A percentile compares a stretch with the other conserved stretches of the same genome.
Conservation (phyloP, 208 protist species). For the Novymonas esmeraldas region DNA sequence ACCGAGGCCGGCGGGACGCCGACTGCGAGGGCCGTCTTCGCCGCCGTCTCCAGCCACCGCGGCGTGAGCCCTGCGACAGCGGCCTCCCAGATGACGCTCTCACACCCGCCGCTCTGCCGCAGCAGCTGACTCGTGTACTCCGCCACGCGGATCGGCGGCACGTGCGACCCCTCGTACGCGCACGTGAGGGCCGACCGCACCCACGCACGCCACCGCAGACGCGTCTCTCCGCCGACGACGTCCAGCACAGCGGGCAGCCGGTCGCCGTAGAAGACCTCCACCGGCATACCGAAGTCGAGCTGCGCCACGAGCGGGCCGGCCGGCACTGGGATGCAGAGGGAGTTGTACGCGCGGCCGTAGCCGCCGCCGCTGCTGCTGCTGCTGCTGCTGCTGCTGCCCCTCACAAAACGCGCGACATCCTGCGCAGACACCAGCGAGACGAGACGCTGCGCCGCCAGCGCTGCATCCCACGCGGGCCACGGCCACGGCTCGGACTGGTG, state of each 20-base stretch:
- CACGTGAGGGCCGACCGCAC: conserved; percentile 82
- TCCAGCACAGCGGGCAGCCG: conserved; percentile 28
- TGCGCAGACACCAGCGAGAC: conserved; percentile 23
- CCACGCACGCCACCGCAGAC: conserved; percentile 68
- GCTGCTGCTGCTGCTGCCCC: conserved; percentile 12
- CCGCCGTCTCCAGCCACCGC: conserved; percentile 79
- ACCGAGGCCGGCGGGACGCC: conserved; percentile 48
- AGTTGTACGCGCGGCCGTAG: conserved; percentile 28
- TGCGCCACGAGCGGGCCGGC: conserved; percentile 63
- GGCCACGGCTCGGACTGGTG: not conserved
- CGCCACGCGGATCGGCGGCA: conserved; percentile 67
- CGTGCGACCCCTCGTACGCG: conserved; percentile 74
- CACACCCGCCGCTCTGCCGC: conserved; percentile 38
- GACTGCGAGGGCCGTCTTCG: conserved; percentile 73
- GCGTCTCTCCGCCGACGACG: conserved; percentile 6
- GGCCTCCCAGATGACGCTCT: conserved; percentile 68
- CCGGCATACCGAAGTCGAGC: conserved; percentile 49
- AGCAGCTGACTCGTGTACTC: conserved; percentile 68
- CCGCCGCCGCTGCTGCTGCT: no score
- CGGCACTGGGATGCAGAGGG: conserved; percentile 70
- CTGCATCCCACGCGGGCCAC: conserved; percentile 33
- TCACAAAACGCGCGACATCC: conserved; percentile 8
- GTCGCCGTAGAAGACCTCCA: conserved; percentile 53
- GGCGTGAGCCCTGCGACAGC: conserved; percentile 53
- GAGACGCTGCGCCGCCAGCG: conserved; percentile 20